Percentiles rank a stretch among this genome's conserved stretches.
phyloP scores from a whole-genome alignment of 352 stramenopile species.

The Phytophthora colocasiae region DNA sequence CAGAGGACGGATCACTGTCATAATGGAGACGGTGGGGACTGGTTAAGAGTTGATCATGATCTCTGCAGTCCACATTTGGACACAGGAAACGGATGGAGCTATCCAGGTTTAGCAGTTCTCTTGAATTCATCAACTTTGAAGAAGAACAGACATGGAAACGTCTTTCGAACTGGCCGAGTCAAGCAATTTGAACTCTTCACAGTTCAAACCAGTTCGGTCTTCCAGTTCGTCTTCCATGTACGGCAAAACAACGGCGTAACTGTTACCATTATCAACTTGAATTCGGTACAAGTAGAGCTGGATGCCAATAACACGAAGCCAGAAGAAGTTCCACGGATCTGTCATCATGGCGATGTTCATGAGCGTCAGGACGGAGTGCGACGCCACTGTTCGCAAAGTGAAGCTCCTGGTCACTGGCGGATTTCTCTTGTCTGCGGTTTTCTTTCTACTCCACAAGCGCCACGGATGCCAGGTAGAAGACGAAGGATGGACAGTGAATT shows the following conservation, averaged over 20 bases:
- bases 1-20: constrained; percentile 13
- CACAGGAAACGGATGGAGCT: constrained; percentile 5
- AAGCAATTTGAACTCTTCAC: constrained; percentile 28
- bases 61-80: not conserved
- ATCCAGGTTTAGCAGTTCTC: constrained; percentile 4
- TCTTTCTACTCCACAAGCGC: constrained; percentile 3
- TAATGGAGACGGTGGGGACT: not conserved
- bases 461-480: constrained; percentile 1
- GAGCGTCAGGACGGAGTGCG: constrained; percentile 39
- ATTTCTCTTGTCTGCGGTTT: not conserved
- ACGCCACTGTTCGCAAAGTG: constrained; percentile 10
- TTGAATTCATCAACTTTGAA: constrained; percentile 27
- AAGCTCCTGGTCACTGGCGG: constrained; percentile 1
- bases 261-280: not conserved
- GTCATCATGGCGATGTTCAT: constrained; percentile 68
- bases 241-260: constrained; percentile 40
- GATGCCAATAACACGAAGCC: constrained; percentile 37
- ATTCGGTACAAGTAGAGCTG: constrained; percentile 49
- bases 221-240: constrained; percentile 37
- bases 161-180: constrained; percentile 31
- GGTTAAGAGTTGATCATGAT: no score
- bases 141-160: constrained; percentile 25
- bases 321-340: constrained; percentile 50
- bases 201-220: constrained; percentile 31
- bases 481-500: not conserved